Percentiles rank a stretch among this genome's conserved stretches.
These are phyloP conservation scores for Eutrema japonicum DNA, from an alignment of 345 rosid species.

Conservation along the genomic window DNA sequence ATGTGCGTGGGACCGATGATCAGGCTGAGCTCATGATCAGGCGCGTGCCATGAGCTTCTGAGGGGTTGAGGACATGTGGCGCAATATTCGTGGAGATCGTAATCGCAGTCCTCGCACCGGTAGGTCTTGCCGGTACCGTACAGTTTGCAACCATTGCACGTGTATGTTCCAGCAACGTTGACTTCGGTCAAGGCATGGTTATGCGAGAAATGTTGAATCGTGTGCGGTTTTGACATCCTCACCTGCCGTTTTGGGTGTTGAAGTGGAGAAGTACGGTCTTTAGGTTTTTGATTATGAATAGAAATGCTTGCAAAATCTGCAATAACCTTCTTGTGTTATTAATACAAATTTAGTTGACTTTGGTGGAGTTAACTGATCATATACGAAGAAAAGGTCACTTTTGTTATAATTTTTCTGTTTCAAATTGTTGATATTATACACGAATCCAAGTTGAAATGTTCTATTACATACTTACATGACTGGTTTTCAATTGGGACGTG, in stretches of 20 bases:
- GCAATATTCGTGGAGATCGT: constrained; percentile 52
- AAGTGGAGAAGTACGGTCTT: neutral
- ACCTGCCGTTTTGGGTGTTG: constrained; percentile 9
- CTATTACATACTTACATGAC: neutral
- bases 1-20: constrained; percentile 3
- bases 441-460: constrained; percentile 21
- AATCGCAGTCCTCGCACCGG: constrained; percentile 45
- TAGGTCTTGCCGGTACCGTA: constrained; percentile 35
- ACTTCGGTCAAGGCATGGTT: constrained; percentile 38
- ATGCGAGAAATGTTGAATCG: constrained; percentile 40
- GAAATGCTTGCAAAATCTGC: constrained; percentile 12
- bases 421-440: constrained; percentile 35
- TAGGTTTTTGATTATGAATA: neutral
- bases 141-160: constrained; percentile 47
- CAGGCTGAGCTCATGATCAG: constrained; percentile 41
- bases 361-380: constrained; percentile 19
- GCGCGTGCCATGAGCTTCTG: constrained; percentile 42
- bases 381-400: constrained; percentile 24
- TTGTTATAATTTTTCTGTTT: neutral
- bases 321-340: neutral
- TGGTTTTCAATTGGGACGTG: constrained; percentile 23
- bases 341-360: constrained; percentile 35
- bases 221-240: constrained; percentile 8
- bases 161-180: constrained; percentile 19
- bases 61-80: constrained; percentile 39